Conservation (phyloP, 306 rosid species). For the Glycine latifolia region DNA sequence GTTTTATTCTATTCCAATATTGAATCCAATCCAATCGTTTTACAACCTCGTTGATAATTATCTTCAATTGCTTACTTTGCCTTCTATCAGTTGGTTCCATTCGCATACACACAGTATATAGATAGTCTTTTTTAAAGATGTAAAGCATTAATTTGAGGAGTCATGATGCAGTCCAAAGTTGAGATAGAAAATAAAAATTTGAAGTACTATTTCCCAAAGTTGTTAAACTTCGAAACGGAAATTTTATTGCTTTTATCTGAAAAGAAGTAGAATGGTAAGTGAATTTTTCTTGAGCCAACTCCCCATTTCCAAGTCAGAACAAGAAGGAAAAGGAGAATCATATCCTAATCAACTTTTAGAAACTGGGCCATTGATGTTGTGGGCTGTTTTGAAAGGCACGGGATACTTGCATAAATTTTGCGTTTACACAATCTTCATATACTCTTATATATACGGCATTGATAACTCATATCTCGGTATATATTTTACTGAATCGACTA, state of each 20-base stretch:
- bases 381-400: not conserved
- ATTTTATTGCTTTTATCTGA: not conserved
- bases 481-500: no score
- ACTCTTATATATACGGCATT: not conserved
- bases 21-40: not conserved
- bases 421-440: not conserved
- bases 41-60: not conserved
- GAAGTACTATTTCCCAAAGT: not conserved
- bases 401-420: not conserved
- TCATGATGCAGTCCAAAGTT: not conserved
- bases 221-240: not conserved
- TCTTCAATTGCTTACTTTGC: no score
- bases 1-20: not conserved
- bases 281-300: not conserved
- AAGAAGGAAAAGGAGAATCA: not conserved
- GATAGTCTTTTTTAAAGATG: not conserved
- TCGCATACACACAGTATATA: not conserved
- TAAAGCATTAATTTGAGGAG: not conserved
- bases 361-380: not conserved
- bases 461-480: no score
- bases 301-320: not conserved
- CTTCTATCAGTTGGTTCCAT: no score
- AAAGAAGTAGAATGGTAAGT: not conserved
- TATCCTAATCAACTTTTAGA: not conserved
- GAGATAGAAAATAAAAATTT: not conserved